These are phyloP conservation scores for Daphne laureola DNA, from an alignment of 441 rosid species.

Conservation along the genomic window DNA sequence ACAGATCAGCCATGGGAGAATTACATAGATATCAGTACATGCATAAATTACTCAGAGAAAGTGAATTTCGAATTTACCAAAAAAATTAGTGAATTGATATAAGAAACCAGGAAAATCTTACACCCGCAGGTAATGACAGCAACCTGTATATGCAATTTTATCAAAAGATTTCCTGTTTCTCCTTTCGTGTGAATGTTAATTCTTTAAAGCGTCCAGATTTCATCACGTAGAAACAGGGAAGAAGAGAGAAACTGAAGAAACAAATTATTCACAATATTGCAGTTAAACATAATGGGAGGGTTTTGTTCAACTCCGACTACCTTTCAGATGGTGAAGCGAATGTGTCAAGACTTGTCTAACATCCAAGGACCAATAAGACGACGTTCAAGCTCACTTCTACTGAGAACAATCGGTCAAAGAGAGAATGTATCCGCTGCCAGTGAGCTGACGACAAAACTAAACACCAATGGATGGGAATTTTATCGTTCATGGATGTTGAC, in stretches of 20 bases:
- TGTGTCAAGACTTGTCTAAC: slow-evolving; percentile 55
- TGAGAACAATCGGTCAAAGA: no score
- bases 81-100: slow-evolving; percentile 46
- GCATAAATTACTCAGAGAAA: no score
- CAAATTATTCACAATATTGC: not conserved
- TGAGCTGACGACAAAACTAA: no score
- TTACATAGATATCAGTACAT: no score
- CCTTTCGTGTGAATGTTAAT: slow-evolving; percentile 33
- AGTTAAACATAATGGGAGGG: slow-evolving; percentile 1
- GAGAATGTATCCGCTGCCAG: no score
- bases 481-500: slow-evolving; percentile 95
- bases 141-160: slow-evolving; percentile 71
- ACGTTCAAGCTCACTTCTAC: no score
- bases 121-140: slow-evolving; percentile 51
- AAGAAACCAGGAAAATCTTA: slow-evolving; percentile 27
- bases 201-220: slow-evolving; percentile 57
- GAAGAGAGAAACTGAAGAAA: not conserved
- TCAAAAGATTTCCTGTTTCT: slow-evolving; percentile 49
- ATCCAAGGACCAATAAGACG: slow-evolving; percentile 22
- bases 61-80: no score
- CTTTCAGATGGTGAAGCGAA: slow-evolving; percentile 51
- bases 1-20: no score
- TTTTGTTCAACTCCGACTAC: slow-evolving; percentile 32
- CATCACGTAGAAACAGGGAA: slow-evolving; percentile 14
- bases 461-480: no score